Conservation (phyloP, 257 asterid species). For the Solanum tacnaense region DNA sequence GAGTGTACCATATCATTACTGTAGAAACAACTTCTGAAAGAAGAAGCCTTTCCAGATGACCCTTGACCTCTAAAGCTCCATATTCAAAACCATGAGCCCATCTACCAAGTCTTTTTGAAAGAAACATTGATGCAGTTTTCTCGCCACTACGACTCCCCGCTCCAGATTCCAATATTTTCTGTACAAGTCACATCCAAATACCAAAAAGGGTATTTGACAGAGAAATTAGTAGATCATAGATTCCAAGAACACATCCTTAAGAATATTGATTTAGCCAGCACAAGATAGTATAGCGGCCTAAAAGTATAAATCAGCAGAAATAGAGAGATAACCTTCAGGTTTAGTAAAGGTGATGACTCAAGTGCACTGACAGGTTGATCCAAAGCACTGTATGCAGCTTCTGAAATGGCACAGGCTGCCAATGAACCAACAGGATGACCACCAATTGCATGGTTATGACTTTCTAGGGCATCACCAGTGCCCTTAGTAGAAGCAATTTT, state of each 20-base stretch:
- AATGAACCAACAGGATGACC: conserved; percentile 90
- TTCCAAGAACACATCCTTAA: background rate
- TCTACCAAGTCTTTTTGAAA: conserved; percentile 56
- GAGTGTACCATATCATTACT: conserved; percentile 49
- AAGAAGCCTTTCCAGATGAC: conserved; percentile 56
- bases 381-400: conserved; percentile 93
- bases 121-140: conserved; percentile 66
- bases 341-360: conserved; percentile 77
- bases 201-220: background rate
- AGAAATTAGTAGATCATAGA: background rate
- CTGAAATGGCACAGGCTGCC: conserved; percentile 94
- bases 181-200: conserved; percentile 14
- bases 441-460: conserved; percentile 11
- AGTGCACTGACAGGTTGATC: conserved; percentile 90
- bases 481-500: background rate
- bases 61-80: conserved; percentile 80
- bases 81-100: conserved; percentile 59
- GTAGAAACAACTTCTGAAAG: conserved; percentile 62
- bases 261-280: background rate
- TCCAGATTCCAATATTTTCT: conserved; percentile 83
- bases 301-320: background rate
- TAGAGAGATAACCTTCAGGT: conserved; percentile 54
- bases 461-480: conserved; percentile 5
- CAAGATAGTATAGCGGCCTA: background rate
- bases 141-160: conserved; percentile 49